Percentiles rank a stretch among this genome's conserved stretches.
Conservation (phyloP, 805 yeast genomes). For the Metschnikowia vanudenii region DNA sequence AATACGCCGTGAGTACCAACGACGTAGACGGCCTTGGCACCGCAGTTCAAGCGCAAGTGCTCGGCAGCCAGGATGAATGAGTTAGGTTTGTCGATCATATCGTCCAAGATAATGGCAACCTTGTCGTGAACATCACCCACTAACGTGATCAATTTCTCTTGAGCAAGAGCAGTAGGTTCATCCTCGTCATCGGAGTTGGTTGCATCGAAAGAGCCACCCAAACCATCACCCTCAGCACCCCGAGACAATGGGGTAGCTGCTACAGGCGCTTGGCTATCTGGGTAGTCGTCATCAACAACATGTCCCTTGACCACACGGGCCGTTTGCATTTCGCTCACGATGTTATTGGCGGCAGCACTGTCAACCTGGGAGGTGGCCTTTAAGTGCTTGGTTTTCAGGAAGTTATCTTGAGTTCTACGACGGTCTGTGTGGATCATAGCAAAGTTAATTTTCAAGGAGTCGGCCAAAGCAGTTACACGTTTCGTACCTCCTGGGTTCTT, state of each 20-base stretch:
- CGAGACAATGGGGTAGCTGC: slow-evolving; percentile 12
- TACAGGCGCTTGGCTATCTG: slow-evolving; percentile 14
- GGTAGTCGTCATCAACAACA: slow-evolving; percentile 85
- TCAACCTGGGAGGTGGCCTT: slow-evolving; percentile 38
- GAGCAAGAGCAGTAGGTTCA: slow-evolving; percentile 57
- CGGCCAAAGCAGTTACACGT: slow-evolving; percentile 97
- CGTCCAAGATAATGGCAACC: slow-evolving; percentile 93
- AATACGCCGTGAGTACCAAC: slow-evolving; percentile 97
- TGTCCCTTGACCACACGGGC: slow-evolving; percentile 97
- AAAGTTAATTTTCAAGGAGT: slow-evolving; percentile 88
- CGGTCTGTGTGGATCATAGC: slow-evolving; percentile 99
- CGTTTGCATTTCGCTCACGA: slow-evolving; percentile 82
- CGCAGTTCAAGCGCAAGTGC: slow-evolving; percentile 92
- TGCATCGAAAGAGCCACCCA: slow-evolving; percentile 81
- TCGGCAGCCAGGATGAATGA: slow-evolving; percentile 97
- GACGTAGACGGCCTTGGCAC: slow-evolving; percentile 86
- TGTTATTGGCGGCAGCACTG: slow-evolving; percentile 64
- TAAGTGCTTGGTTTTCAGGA: slow-evolving; percentile 39
- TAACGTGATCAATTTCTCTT: slow-evolving; percentile 87
- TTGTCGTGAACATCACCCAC: slow-evolving; percentile 94
- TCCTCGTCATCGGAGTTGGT: slow-evolving; percentile 85
- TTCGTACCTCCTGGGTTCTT: slow-evolving; percentile 99
- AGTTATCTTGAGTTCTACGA: slow-evolving; percentile 77
- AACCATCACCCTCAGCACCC: slow-evolving; percentile 48
- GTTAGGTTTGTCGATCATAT: slow-evolving; percentile 94